Evolutionary conservation across 106 monocot species (phyloP), one percentile per base, ranked within the genome.

Genomic region (Dioscorea dumetorum): DNA sequence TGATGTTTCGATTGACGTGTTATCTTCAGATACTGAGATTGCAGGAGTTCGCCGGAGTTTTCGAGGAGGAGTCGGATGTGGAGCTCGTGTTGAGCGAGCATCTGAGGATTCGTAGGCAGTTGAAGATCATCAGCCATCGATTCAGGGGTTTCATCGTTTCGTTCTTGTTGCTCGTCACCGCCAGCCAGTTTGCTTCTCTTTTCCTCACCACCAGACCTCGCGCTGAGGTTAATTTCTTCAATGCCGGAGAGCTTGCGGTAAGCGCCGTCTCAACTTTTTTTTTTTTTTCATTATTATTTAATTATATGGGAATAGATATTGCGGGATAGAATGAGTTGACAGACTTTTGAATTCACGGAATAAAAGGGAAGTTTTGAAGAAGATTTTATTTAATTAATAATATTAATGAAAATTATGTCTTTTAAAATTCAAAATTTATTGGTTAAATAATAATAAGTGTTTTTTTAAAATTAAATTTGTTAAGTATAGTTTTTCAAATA

Each of bases 11-110:
- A 22, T 71, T 90, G 12, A 90, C 81, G 33, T 94, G 94, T 67
- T 72, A 87, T 67, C 82, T 90, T 32, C 90, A 94, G 78, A 87
- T 83, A 5, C 87, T 90, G 50, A 65, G 94, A 58, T 80, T 94
- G 48, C 74, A 87, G 61, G 90, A 87, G 22, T 90, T 94, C 64
- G 80, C 74, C 15, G 71, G 70, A 19, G 78, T 81, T 12, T 90
- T 90, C 63, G 69, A 70, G 8, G 78, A 78, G 19, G 70, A 82
- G 67, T 69, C 77, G 4, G 83, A 82, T 12, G 90, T 88, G 41
- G 76, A 72, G 28, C 21, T 58, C 19, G 76, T 90, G 35, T 78
- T 94, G 9, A 22, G 72, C 21, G 87, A 84, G 58, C 94, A 90
- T 68, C 62, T 87, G 20, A 67, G 80, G 31, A 81, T 94, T 33